Evolutionary conservation across 192 early-diverging fungal species (phyloP).

Genomic region (Diversispora eburnea): DNA sequence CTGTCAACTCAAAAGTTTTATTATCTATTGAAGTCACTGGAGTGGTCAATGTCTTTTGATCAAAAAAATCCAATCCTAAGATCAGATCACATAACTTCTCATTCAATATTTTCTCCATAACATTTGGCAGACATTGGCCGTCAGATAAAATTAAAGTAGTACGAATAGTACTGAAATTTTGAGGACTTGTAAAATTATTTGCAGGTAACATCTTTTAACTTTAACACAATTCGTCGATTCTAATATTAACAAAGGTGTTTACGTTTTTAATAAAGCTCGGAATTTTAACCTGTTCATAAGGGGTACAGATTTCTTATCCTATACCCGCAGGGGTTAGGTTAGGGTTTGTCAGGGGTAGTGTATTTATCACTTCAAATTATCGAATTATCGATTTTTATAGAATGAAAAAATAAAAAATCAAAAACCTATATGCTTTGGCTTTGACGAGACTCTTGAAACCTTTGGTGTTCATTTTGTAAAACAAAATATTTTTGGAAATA

Average conservation of each 20-base stretch:
- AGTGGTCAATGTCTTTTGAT: not conserved
- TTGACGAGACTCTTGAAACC: not conserved
- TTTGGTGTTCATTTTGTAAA: not conserved
- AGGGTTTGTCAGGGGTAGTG: too few species aligned
- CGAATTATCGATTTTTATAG: too few species aligned
- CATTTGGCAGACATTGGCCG: constrained; percentile 7
- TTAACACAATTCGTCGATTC: too few species aligned
- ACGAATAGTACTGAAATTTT: not conserved
- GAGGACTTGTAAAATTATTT: too few species aligned
- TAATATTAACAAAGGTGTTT: too few species aligned
- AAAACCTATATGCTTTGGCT: not conserved
- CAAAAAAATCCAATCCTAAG: not conserved
- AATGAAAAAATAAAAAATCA: not conserved
- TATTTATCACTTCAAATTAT: too few species aligned
- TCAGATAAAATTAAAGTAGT: not conserved
- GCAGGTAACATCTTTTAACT: too few species aligned
- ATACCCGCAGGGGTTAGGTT: too few species aligned
- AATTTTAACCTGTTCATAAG: too few species aligned
- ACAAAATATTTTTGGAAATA: not conserved
- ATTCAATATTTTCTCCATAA: constrained; percentile 17
- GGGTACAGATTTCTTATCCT: too few species aligned
- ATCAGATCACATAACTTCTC: not conserved
- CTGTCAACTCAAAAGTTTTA: constrained; percentile 1
- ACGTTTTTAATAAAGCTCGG: too few species aligned
- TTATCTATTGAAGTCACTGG: not conserved